Base-by-base conservation (phyloP, 1,139 yeast genomes). In the Hanseniaspora uvarum region DNA sequence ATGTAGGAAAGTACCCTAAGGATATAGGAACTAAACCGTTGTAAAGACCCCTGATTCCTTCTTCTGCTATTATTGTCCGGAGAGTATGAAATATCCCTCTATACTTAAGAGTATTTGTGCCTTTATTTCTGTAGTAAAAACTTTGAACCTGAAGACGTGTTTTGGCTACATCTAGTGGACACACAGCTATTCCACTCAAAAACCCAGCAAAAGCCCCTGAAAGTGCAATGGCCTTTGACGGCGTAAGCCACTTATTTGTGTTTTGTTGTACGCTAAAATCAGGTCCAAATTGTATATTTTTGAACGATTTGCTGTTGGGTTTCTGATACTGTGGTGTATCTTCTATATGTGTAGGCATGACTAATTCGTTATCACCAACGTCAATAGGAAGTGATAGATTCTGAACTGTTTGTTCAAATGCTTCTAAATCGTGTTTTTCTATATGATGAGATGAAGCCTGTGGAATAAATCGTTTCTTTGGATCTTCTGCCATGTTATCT, bases 121-220 rank as follows among this genome's bases (percentile, higher is more conserved):
- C 63, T 59, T 46, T 52, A 36, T 16, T 55, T 43, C 44, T 30
- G 40, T 53, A 60, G 44, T 59, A 46, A 14, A 48, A 46, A 52
- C 96, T 96, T 68, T 89, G 97, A 0, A 97, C 96, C 69, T 92
- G 98, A 56, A 92, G 74, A 66, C 95, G 75, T 6, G 98, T 92
- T 70, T 95, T 86, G 43, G 94, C 88, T 54, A 92, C 94, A 64
- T 92, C 96, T 36, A 92, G 72, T 1, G 98, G 98, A 67, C 96
- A 92, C 10, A 94, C 98, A 7, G 81, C 75, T 0, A 94, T 75
- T 2, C 97, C 97, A 2, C 96, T 86, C 52, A 86, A 71, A 54
- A 94, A 81, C 2, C 98, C 98, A 0, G 97, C 89, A 40, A 86
- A 64, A 0, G 97, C 97, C 3, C 98, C 98, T 28, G 94, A 77